phyloP scores from a whole-genome alignment of 331 rosid genomes.

The Saraca asoca region DNA sequence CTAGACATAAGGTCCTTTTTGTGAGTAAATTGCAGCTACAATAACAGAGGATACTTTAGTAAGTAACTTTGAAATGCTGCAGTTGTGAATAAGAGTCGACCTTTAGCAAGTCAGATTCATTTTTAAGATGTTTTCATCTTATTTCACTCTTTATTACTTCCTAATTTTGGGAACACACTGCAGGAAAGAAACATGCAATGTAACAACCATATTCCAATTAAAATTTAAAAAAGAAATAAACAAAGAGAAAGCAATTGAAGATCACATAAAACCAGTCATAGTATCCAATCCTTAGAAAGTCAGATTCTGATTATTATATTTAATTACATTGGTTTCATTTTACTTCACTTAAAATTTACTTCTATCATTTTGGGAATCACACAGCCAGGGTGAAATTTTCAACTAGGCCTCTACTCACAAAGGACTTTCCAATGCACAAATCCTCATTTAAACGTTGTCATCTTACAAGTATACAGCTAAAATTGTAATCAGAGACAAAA shows the following conservation, averaged over 20 bases:
- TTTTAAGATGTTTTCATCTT: too few species aligned
- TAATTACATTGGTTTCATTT: too few species aligned
- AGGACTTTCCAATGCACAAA: conserved; percentile 10
- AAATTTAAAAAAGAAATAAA: not conserved
- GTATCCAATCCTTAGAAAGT: conserved; percentile 5
- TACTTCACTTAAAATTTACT: too few species aligned
- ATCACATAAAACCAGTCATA: conserved; percentile 2
- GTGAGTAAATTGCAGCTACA: conserved; percentile 44
- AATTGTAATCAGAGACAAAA: conserved; percentile 1
- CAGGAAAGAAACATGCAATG: too few species aligned
- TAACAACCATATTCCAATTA: too few species aligned
- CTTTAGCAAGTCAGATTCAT: not conserved
- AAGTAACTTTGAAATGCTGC: conserved; percentile 24
- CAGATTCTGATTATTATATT: not conserved
- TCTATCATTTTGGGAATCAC: not conserved
- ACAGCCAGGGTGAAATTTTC: not conserved
- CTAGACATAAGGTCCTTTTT: conserved; percentile 55
- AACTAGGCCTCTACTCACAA: not conserved
- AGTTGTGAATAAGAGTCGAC: conserved; percentile 12
- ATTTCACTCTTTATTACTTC: too few species aligned
- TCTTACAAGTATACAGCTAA: conserved; percentile 16
- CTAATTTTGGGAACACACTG: too few species aligned
- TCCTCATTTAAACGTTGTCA: conserved; percentile 21
- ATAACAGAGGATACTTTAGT: conserved; percentile 25
- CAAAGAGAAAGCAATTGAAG: conserved; percentile 1